Percentiles rank a stretch among this genome's conserved stretches.
Evolutionary conservation across 2,329 filamentous ascomycete genomes (phyloP).

Genomic region (Alternaria alternata): DNA sequence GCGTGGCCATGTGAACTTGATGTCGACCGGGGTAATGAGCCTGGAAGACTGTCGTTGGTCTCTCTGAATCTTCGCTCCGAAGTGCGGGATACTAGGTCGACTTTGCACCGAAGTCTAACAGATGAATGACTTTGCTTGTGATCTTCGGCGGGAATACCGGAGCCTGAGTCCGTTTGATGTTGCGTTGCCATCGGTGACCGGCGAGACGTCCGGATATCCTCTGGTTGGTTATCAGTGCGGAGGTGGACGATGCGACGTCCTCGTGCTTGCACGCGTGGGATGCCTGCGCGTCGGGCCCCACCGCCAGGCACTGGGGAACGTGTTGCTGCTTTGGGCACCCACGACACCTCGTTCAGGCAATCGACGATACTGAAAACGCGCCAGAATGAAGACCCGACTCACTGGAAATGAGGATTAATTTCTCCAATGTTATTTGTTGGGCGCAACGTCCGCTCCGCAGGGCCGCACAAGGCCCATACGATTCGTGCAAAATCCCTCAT

Average conservation of each 20-base stretch:
- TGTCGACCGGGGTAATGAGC: conserved; percentile 29
- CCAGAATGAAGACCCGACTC: conserved; percentile 23
- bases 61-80: conserved; percentile 17
- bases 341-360: conserved; percentile 15
- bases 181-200: conserved; percentile 19
- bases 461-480: conserved; percentile 21
- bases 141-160: conserved; percentile 12
- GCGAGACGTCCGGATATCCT: conserved; percentile 11
- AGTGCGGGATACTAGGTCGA: conserved; percentile 14
- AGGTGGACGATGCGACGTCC: conserved; percentile 19
- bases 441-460: conserved; percentile 15
- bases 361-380: conserved; percentile 19
- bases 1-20: conserved; percentile 44
- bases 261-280: conserved; percentile 15
- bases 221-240: conserved; percentile 17
- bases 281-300: conserved; percentile 13
- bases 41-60: conserved; percentile 27
- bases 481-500: conserved; percentile 21
- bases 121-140: conserved; percentile 12
- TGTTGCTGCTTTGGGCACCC: conserved; percentile 18
- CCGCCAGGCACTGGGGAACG: conserved; percentile 23
- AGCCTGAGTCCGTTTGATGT: conserved; percentile 9
- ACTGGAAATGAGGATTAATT: conserved; percentile 20
- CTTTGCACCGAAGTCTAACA: conserved; percentile 9
- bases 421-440: conserved; percentile 16